Evolutionary conservation across 257 asterid genomes (phyloP).

Genomic region (Ilex asprella): DNA sequence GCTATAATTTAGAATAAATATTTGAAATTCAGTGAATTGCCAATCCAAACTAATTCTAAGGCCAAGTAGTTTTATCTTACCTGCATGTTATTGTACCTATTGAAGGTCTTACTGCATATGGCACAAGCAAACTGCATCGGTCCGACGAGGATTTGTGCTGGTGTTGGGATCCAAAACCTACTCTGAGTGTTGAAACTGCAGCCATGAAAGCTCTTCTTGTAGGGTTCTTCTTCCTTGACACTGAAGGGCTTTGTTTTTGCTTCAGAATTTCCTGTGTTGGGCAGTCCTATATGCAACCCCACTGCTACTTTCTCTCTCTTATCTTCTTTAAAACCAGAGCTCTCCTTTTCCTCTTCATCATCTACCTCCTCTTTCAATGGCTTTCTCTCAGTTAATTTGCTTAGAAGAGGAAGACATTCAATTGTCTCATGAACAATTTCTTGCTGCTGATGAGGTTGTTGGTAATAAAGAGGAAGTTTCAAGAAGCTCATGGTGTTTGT

Average conservation of each 20-base stretch:
- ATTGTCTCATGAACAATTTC: constrained; percentile 23
- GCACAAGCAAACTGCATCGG: constrained; percentile 88
- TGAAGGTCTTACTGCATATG: constrained; percentile 84
- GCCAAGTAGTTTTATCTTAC: constrained; percentile 25
- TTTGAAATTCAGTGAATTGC: neutral
- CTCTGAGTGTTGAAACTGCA: constrained; percentile 28
- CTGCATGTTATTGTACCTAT: constrained; percentile 98
- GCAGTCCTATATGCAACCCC: constrained; percentile 77
- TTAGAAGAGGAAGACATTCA: constrained; percentile 76
- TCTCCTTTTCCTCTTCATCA: neutral
- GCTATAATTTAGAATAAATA: too few species aligned
- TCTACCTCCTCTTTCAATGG: constrained; percentile 15
- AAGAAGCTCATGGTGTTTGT: constrained; percentile 41
- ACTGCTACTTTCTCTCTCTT: constrained; percentile 42
- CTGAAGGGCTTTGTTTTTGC: constrained; percentile 11
- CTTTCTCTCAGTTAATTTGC: constrained; percentile 37
- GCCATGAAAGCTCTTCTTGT: constrained; percentile 14
- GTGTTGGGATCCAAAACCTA: constrained; percentile 91
- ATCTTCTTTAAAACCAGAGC: constrained; percentile 13
- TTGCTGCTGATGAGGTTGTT: constrained; percentile 18
- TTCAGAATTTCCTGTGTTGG: constrained; percentile 25
- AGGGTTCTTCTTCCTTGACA: constrained; percentile 21
- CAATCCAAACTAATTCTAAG: neutral
- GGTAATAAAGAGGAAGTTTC: constrained; percentile 36
- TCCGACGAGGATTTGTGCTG: constrained; percentile 88